phyloP scores from a whole-genome alignment of 257 asterid genomes.

The Hygrophila difformis region DNA sequence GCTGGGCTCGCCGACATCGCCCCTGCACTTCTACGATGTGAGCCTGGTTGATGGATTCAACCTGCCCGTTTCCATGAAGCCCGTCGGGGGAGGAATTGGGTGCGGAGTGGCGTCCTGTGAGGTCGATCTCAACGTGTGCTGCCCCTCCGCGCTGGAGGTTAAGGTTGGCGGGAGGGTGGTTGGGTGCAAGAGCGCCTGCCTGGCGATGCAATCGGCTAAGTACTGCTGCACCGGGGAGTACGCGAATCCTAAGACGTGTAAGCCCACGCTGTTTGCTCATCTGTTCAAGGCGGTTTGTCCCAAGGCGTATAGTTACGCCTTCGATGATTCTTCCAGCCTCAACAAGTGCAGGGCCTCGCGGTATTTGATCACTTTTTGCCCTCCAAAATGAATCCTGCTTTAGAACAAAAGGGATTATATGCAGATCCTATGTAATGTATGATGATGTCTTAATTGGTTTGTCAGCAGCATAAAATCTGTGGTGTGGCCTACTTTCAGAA shows the following conservation, averaged over 20 bases:
- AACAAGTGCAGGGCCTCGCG: conserved; percentile 76
- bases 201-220: conserved; percentile 79
- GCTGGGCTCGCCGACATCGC: conserved; percentile 53
- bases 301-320: conserved; percentile 78
- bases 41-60: conserved; percentile 91
- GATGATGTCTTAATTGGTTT: too few relatives aligned
- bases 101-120: conserved; percentile 82
- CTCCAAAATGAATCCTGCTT: conserved; percentile 60
- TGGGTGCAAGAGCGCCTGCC: conserved; percentile 91
- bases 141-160: conserved; percentile 87
- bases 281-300: conserved; percentile 95
- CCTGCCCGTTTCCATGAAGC: conserved; percentile 83
- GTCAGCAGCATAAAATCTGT: too few relatives aligned
- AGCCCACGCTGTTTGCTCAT: conserved; percentile 65
- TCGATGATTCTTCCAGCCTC: conserved; percentile 80
- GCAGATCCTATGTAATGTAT: too few relatives aligned
- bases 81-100: conserved; percentile 82
- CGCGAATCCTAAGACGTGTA: conserved; percentile 54
- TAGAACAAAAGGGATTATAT: too few relatives aligned
- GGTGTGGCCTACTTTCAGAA: too few relatives aligned
- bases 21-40: conserved; percentile 80
- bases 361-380: conserved; percentile 81
- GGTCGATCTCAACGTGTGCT: conserved; percentile 65
- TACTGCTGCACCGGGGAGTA: conserved; percentile 87
- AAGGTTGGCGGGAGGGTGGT: conserved; percentile 53